phyloP scores from a whole-genome alignment of 768 basidiomycete species.

The Boletus rex-veris region DNA sequence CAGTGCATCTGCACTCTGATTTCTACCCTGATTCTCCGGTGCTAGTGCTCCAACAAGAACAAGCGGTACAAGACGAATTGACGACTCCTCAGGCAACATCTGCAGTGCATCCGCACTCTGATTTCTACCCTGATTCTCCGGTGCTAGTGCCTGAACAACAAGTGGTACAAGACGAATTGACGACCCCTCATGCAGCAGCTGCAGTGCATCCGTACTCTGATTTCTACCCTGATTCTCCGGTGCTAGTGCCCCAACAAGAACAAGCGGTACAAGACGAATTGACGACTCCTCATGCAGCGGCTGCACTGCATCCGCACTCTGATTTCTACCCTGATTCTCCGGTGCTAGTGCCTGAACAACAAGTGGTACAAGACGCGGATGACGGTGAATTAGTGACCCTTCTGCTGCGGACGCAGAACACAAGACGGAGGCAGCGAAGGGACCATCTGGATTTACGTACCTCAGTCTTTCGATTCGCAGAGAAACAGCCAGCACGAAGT shows the following conservation, averaged over 20 bases:
- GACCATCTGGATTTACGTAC: slow-evolving; percentile 22
- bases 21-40: too few relatives aligned
- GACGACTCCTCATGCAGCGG: too few relatives aligned
- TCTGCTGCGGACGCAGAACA: background rate
- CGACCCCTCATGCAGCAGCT: background rate
- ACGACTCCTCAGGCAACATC: too few relatives aligned
- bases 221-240: too few relatives aligned
- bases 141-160: too few relatives aligned
- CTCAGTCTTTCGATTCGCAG: slow-evolving; percentile 8
- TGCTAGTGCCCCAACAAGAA: background rate
- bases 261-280: background rate
- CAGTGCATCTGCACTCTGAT: slow-evolving; percentile 9
- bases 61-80: too few relatives aligned
- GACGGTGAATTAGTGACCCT: background rate
- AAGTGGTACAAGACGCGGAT: too few relatives aligned
- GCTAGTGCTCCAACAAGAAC: too few relatives aligned
- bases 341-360: too few relatives aligned
- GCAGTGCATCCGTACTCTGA: slow-evolving; percentile 17
- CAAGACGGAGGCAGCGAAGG: slow-evolving; percentile 12
- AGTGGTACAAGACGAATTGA: too few relatives aligned
- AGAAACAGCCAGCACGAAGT: slow-evolving; percentile 3
- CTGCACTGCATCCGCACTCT: too few relatives aligned
- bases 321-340: too few relatives aligned
- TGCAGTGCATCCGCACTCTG: slow-evolving; percentile 5
- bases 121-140: slow-evolving; percentile 17